A percentile compares a stretch with the other conserved stretches of the same genome.
Conservation (phyloP, 2,329 filamentous ascomycete genomes). For the Aureobasidium subglaciale region DNA sequence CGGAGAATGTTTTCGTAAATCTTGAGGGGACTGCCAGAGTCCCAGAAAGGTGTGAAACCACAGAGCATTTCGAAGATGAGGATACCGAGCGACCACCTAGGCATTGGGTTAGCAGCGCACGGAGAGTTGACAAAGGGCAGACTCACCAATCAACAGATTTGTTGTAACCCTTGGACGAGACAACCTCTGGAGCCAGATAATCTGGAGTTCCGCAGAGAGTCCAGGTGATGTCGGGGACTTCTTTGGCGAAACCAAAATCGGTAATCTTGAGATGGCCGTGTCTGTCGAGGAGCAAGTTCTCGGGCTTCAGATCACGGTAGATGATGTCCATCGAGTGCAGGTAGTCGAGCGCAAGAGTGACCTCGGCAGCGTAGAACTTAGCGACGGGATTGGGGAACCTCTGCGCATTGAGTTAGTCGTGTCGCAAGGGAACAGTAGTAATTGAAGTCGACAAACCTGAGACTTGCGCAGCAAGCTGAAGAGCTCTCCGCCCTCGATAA, state of each 20-base stretch:
- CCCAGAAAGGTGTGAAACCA: conserved; percentile 98
- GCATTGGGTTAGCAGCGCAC: conserved; percentile 6
- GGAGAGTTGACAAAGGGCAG: neutral
- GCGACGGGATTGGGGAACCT: conserved; percentile 97
- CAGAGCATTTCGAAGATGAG: conserved; percentile 99
- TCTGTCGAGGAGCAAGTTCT: conserved; percentile 84
- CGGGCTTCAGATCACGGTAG: conserved; percentile 93
- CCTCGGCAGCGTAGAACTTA: conserved; percentile 98
- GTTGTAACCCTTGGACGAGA: conserved; percentile 99
- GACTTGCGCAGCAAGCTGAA: conserved; percentile 95
- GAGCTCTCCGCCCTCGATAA: conserved; percentile 95
- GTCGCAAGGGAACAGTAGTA: conserved; percentile 10
- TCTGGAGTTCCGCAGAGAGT: conserved; percentile 96
- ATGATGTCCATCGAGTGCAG: conserved; percentile 93
- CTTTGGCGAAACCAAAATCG: conserved; percentile 97
- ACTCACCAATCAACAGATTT: conserved; percentile 97
- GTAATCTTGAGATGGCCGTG: conserved; percentile 96
- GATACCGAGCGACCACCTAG: conserved; percentile 95
- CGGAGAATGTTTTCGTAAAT: conserved; percentile 99
- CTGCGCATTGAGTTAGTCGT: conserved; percentile 41
- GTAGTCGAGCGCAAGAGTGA: conserved; percentile 91
- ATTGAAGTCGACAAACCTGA: conserved; percentile 51
- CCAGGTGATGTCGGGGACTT: conserved; percentile 98
- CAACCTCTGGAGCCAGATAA: conserved; percentile 94
- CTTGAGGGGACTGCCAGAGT: conserved; percentile 94